Conservation (phyloP, 805 yeast species). For the Saccharomycopsis microspora region DNA sequence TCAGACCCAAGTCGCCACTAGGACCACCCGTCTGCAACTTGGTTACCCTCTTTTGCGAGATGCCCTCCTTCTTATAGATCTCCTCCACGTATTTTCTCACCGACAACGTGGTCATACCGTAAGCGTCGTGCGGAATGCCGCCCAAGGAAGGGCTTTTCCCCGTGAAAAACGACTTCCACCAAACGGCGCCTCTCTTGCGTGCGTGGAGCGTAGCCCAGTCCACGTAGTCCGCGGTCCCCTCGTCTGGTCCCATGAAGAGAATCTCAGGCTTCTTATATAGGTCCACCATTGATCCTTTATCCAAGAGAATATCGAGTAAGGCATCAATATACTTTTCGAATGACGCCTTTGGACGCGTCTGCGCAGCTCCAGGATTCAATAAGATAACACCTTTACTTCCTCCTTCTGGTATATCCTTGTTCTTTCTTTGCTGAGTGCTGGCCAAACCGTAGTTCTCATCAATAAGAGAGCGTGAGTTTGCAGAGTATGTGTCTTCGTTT, state of each 20-base stretch:
- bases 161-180: constrained; percentile 98
- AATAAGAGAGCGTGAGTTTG: constrained; percentile 78
- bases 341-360: constrained; percentile 69
- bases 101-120: constrained; percentile 95
- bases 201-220: constrained; percentile 98
- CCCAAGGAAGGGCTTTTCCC: constrained; percentile 89
- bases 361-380: constrained; percentile 64
- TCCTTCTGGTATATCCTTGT: constrained; percentile 98
- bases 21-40: constrained; percentile 99
- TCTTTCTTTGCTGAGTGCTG: constrained; percentile 89
- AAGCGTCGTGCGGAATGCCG: constrained; percentile 96
- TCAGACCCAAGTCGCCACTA: constrained; percentile 95
- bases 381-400: constrained; percentile 94
- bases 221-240: constrained; percentile 90
- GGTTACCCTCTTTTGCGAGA: constrained; percentile 44
- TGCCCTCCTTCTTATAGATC: constrained; percentile 65
- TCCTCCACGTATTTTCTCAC: constrained; percentile 87
- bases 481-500: constrained; percentile 72
- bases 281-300: constrained; percentile 77
- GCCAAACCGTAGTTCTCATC: constrained; percentile 97
- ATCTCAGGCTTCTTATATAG: constrained; percentile 78
- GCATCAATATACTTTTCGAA: constrained; percentile 91
- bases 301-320: constrained; percentile 71
- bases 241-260: constrained; percentile 97
- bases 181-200: constrained; percentile 79